Conservation (phyloP, 2,329 filamentous ascomycete genomes). For the Tolypocladium paradoxum region DNA sequence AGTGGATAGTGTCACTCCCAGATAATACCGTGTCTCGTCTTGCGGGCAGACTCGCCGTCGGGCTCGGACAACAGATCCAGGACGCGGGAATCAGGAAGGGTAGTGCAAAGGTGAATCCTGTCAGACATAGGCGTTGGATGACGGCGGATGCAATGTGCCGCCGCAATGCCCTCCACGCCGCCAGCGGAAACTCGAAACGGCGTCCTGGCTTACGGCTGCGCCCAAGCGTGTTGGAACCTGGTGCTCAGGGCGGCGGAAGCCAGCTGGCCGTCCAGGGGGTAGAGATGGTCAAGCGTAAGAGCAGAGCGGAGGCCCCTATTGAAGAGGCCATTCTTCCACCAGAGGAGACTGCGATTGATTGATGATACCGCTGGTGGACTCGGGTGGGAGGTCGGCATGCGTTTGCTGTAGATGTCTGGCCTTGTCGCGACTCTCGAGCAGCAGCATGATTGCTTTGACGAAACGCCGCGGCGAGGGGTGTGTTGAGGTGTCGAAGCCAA, state of each 20-base stretch:
- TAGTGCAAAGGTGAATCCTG: constrained; percentile 18
- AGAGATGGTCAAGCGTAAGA: constrained; percentile 6
- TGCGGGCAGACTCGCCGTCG: neutral
- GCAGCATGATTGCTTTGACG: constrained; percentile 16
- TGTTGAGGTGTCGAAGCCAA: constrained; percentile 15
- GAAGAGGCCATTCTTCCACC: constrained; percentile 22
- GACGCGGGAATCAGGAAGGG: constrained; percentile 13
- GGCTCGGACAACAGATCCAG: constrained; percentile 1
- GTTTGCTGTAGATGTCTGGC: constrained; percentile 8
- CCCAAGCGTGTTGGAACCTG: constrained; percentile 5
- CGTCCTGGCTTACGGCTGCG: constrained; percentile 1
- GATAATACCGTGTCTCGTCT: constrained; percentile 6
- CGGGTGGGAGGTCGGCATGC: constrained; percentile 12
- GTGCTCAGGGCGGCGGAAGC: constrained; percentile 2
- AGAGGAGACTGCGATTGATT: constrained; percentile 21
- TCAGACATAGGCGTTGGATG: constrained; percentile 14
- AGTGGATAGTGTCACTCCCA: constrained; percentile 9
- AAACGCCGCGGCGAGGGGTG: constrained; percentile 12
- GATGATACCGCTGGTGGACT: constrained; percentile 21
- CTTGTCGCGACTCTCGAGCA: constrained; percentile 19
- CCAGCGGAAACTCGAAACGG: constrained; percentile 4
- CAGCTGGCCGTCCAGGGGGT: constrained; percentile 6
- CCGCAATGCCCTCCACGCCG: neutral
- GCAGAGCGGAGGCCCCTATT: constrained; percentile 8
- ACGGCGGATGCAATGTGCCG: constrained; percentile 8